Evolutionary conservation across 345 rosid genomes (phyloP).

Genomic region (Euphorbia pulcherrima): DNA sequence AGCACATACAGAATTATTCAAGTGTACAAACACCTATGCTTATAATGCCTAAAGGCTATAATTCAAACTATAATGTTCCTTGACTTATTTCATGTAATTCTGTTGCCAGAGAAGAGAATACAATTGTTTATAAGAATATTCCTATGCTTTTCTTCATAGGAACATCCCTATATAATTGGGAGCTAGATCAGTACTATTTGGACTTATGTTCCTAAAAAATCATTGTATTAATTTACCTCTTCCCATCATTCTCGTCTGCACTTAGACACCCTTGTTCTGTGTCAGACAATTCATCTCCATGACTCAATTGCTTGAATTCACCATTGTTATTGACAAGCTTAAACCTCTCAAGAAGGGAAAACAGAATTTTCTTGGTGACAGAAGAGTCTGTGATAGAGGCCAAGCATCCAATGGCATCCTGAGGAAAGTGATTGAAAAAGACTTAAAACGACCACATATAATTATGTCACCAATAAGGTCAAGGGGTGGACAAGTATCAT

Average conservation of each 20-base stretch:
- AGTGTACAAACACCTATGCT: background rate
- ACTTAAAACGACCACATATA: background rate
- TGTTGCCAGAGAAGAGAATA: background rate
- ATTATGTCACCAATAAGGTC: background rate
- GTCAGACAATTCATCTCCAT: constrained; percentile 30
- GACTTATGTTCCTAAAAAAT: background rate
- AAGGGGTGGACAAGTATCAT: background rate
- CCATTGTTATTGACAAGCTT: constrained; percentile 43
- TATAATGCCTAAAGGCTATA: background rate
- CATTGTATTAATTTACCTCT: constrained; percentile 41
- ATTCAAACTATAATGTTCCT: background rate
- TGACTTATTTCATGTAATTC: background rate
- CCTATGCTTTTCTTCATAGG: background rate
- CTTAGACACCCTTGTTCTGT: constrained; percentile 31
- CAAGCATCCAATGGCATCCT: constrained; percentile 82
- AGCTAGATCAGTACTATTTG: background rate
- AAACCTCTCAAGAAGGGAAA: constrained; percentile 54
- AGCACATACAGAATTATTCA: background rate
- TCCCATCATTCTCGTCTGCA: constrained; percentile 34
- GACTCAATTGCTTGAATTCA: constrained; percentile 32
- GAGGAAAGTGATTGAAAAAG: constrained; percentile 29
- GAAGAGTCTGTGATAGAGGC: constrained; percentile 78
- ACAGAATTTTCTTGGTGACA: constrained; percentile 49
- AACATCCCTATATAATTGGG: background rate
- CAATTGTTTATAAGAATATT: background rate